Evolutionary conservation across 768 basidiomycete genomes (phyloP).

Genomic region (Russula olivacea): DNA sequence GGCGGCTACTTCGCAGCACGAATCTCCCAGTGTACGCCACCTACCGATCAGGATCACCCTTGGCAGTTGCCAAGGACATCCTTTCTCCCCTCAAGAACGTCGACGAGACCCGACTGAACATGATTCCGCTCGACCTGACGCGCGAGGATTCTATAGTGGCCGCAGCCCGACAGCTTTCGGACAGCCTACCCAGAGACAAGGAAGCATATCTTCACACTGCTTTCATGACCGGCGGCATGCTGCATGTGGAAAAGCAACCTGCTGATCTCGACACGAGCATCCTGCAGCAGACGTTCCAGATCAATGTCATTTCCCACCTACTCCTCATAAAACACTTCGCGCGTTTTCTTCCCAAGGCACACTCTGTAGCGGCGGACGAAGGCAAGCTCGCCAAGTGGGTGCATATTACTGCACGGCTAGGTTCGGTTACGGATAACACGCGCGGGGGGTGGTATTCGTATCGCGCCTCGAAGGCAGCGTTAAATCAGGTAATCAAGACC

Average conservation of each 20-base stretch:
- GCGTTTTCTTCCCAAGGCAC: slow-evolving; percentile 44
- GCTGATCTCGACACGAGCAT: slow-evolving; percentile 41
- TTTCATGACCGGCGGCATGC: slow-evolving; percentile 50
- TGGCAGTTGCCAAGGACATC: slow-evolving; percentile 38
- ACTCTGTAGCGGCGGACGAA: background rate
- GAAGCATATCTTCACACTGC: slow-evolving; percentile 46
- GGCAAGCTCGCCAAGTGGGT: slow-evolving; percentile 47
- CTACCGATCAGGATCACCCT: slow-evolving; percentile 38
- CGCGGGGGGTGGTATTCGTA: slow-evolving; percentile 61
- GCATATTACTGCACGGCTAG: slow-evolving; percentile 54
- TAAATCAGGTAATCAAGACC: slow-evolving; percentile 58
- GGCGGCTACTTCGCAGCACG: slow-evolving; percentile 47
- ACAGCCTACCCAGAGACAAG: slow-evolving; percentile 31
- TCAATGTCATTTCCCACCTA: slow-evolving; percentile 56
- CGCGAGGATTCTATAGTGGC: slow-evolving; percentile 46
- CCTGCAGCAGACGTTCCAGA: slow-evolving; percentile 44
- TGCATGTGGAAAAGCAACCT: slow-evolving; percentile 51
- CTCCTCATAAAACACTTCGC: slow-evolving; percentile 59
- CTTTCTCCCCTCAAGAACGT: slow-evolving; percentile 40
- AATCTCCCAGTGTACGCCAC: slow-evolving; percentile 50
- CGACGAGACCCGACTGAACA: slow-evolving; percentile 40
- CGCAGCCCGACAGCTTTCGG: slow-evolving; percentile 41
- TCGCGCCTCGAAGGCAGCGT: slow-evolving; percentile 54
- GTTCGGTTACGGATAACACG: slow-evolving; percentile 52
- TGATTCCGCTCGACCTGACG: slow-evolving; percentile 47